Conservation (phyloP, 768 basidiomycete species). For the Mycena metata region DNA sequence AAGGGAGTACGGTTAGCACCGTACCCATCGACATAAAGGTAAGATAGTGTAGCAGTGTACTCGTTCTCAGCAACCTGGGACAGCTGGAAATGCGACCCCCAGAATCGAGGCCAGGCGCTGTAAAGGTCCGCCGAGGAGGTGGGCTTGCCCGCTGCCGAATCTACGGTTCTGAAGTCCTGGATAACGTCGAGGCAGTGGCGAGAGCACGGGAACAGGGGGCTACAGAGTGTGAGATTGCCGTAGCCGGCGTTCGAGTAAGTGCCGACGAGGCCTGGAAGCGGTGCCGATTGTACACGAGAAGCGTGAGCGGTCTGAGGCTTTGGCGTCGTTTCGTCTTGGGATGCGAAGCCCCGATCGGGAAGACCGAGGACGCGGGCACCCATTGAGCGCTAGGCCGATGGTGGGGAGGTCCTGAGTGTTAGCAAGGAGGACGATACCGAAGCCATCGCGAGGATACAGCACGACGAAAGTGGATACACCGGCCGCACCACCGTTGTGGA, state of each 20-base stretch:
- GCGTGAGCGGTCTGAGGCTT: not conserved
- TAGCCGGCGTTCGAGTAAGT: conserved; percentile 56
- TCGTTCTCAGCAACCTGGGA: conserved; percentile 26
- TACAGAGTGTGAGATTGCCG: conserved; percentile 53
- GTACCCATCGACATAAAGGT: conserved; percentile 54
- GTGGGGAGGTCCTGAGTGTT: conserved; percentile 44
- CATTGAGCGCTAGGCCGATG: conserved; percentile 22
- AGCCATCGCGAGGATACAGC: conserved; percentile 51
- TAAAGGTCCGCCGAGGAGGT: conserved; percentile 39
- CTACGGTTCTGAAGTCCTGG: conserved; percentile 45
- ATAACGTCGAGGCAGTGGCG: conserved; percentile 42
- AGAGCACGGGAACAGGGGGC: conserved; percentile 41
- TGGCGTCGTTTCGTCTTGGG: not conserved
- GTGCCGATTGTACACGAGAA: not conserved
- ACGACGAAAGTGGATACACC: conserved; percentile 49
- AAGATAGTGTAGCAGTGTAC: conserved; percentile 42
- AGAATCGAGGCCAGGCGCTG: conserved; percentile 50
- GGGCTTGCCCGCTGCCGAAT: conserved; percentile 26
- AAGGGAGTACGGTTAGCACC: conserved; percentile 53
- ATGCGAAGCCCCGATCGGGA: not conserved
- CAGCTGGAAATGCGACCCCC: conserved; percentile 55
- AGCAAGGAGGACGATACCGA: conserved; percentile 53
- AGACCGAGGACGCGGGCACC: conserved; percentile 38
- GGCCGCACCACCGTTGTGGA: conserved; percentile 50
- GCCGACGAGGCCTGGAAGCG: conserved; percentile 48